A percentile compares a stretch with the other conserved stretches of the same genome.
Evolutionary conservation across 108 stramenopile species (phyloP).

Genomic region (Conticribra weissflogii): DNA sequence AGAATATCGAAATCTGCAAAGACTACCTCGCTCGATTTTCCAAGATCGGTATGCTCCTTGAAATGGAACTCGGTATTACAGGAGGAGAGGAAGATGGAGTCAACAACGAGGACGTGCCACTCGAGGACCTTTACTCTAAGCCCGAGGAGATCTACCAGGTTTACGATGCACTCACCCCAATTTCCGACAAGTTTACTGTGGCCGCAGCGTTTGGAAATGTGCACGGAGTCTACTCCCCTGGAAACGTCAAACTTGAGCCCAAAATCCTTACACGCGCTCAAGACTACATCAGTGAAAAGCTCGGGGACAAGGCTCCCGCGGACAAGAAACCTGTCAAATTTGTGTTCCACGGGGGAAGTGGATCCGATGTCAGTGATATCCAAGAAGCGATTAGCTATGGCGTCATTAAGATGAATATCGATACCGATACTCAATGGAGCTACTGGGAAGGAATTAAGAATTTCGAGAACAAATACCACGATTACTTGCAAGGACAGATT

Average conservation of each 20-base stretch:
- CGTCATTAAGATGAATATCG: conserved; percentile 97
- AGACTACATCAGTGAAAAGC: conserved; percentile 91
- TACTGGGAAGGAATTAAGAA: conserved; percentile 91
- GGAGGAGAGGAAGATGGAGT: conserved; percentile 98
- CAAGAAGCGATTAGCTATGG: conserved; percentile 88
- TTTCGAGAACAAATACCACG: conserved; percentile 91
- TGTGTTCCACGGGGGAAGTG: conserved; percentile 98
- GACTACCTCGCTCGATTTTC: conserved; percentile 88
- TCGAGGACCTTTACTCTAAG: conserved; percentile 91
- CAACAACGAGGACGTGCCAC: conserved; percentile 91
- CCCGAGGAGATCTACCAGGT: conserved; percentile 93
- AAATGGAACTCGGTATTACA: conserved; percentile 97
- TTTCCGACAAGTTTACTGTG: conserved; percentile 83
- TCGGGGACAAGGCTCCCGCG: conserved; percentile 68
- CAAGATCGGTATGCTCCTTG: conserved; percentile 89
- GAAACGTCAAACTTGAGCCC: conserved; percentile 94
- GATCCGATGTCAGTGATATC: conserved; percentile 92
- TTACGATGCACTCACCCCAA: conserved; percentile 87
- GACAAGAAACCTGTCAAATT: conserved; percentile 93
- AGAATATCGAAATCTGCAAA: conserved; percentile 97
- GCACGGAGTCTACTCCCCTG: conserved; percentile 96
- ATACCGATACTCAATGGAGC: conserved; percentile 97
- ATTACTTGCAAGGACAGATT: conserved; percentile 95
- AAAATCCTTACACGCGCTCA: conserved; percentile 90
- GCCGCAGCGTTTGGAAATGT: conserved; percentile 96